Evolutionary conservation across 2,329 filamentous ascomycete genomes (phyloP).

Genomic region (Calonectria hongkongensis): DNA sequence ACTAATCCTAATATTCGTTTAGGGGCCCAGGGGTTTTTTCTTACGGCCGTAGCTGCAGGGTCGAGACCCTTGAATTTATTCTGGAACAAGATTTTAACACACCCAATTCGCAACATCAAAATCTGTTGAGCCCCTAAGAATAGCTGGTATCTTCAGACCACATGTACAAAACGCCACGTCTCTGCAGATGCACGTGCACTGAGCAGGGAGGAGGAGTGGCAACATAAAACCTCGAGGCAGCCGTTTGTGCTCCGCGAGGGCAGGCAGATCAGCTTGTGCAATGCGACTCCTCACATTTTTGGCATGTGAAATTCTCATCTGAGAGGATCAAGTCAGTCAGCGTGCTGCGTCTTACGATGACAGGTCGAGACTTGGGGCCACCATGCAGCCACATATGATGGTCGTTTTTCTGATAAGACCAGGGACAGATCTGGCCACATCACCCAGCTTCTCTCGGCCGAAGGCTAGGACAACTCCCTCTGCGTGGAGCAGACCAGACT

Average conservation of each 20-base stretch:
- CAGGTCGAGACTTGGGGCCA: slow-evolving; percentile 6
- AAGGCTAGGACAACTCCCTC: background rate
- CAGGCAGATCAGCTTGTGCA: background rate
- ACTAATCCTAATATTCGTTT: slow-evolving; percentile 22
- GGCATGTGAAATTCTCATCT: background rate
- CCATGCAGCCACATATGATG: slow-evolving; percentile 11
- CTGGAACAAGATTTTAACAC: slow-evolving; percentile 14
- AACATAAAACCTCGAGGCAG: slow-evolving; percentile 1
- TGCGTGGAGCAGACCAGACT: background rate
- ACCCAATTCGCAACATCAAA: background rate
- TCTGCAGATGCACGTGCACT: background rate
- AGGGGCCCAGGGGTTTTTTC: slow-evolving; percentile 22
- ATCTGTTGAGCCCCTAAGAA: slow-evolving; percentile 22
- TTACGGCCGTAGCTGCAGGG: slow-evolving; percentile 20
- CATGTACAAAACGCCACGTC: slow-evolving; percentile 4
- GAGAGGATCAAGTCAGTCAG: background rate
- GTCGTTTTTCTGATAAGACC: slow-evolving; percentile 8
- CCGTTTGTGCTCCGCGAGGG: background rate
- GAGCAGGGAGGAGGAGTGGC: background rate
- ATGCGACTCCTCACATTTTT: background rate
- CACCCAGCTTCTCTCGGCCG: background rate
- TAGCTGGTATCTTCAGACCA: slow-evolving; percentile 7
- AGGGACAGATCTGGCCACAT: background rate
- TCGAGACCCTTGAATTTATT: slow-evolving; percentile 12
- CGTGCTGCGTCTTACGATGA: background rate